Conservation (phyloP, 208 protist genomes). For the Crithidia bombi region DNA sequence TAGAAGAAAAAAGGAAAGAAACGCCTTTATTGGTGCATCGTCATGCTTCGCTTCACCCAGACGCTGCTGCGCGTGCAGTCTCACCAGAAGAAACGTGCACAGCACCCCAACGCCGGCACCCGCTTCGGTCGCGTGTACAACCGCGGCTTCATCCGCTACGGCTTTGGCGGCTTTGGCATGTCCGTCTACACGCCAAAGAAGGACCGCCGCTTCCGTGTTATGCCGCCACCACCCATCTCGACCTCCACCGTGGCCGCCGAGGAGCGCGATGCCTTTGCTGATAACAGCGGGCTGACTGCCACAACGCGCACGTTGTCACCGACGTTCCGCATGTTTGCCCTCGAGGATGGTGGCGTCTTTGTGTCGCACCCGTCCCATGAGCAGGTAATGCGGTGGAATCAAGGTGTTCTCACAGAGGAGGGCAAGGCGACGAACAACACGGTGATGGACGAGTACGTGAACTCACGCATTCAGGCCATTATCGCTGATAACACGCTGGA, state of each 20-base stretch:
- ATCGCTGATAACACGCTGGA: slow-evolving; percentile 91
- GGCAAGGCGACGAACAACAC: slow-evolving; percentile 66
- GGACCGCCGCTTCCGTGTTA: slow-evolving; percentile 68
- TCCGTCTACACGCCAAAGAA: slow-evolving; percentile 88
- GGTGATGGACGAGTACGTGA: slow-evolving; percentile 79
- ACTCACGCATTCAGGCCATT: slow-evolving; percentile 87
- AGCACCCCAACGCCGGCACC: slow-evolving; percentile 85
- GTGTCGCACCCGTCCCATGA: slow-evolving; percentile 81
- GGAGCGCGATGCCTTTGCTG: slow-evolving; percentile 26
- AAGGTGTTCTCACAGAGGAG: slow-evolving; percentile 70
- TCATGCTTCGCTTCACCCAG: slow-evolving; percentile 72
- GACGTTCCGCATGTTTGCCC: slow-evolving; percentile 83
- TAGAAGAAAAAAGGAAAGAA: background rate
- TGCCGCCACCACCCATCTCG: slow-evolving; percentile 27
- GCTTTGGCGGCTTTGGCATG: slow-evolving; percentile 91
- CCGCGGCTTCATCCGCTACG: slow-evolving; percentile 85
- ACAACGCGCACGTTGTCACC: slow-evolving; percentile 82
- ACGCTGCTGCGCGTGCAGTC: slow-evolving; percentile 77
- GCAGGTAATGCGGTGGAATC: slow-evolving; percentile 84
- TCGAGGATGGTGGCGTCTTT: slow-evolving; percentile 82
- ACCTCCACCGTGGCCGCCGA: slow-evolving; percentile 7
- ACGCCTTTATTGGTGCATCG: background rate
- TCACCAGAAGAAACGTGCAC: slow-evolving; percentile 81
- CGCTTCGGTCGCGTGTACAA: slow-evolving; percentile 91
- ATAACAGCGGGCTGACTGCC: slow-evolving; percentile 53